Evolutionary conservation across 1,284 basidiomycete genomes (phyloP).

Genomic region (Sutorius eximius): DNA sequence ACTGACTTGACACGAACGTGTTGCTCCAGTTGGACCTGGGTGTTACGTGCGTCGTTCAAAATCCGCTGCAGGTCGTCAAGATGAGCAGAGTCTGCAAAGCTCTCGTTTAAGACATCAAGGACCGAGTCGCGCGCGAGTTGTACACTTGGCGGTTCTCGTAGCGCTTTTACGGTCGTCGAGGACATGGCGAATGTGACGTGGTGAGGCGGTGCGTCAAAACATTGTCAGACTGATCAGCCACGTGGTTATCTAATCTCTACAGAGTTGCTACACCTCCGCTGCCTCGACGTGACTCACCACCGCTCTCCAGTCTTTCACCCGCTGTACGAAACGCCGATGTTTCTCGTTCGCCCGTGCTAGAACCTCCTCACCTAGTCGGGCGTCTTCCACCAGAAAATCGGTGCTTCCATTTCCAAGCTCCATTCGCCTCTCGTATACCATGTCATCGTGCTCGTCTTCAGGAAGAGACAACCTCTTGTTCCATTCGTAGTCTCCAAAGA

Average conservation of each 20-base stretch:
- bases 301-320: slow-evolving; percentile 58
- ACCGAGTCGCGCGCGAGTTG: slow-evolving; percentile 43
- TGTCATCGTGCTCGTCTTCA: slow-evolving; percentile 50
- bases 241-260: slow-evolving; percentile 29
- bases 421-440: slow-evolving; percentile 59
- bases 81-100: slow-evolving; percentile 47
- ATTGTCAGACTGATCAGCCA: slow-evolving; percentile 1
- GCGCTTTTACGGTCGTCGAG: slow-evolving; percentile 47
- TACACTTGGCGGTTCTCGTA: slow-evolving; percentile 49
- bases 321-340: slow-evolving; percentile 41
- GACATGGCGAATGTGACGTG: slow-evolving; percentile 41
- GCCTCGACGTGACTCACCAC: slow-evolving; percentile 40
- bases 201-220: background rate
- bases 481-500: slow-evolving; percentile 81
- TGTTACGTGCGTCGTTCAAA: slow-evolving; percentile 38
- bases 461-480: slow-evolving; percentile 51
- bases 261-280: background rate
- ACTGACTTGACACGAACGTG: slow-evolving; percentile 41
- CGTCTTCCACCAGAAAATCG: slow-evolving; percentile 60
- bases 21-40: slow-evolving; percentile 40
- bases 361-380: slow-evolving; percentile 13
- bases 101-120: slow-evolving; percentile 46
- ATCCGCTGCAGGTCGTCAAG: slow-evolving; percentile 46
- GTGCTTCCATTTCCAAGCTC: slow-evolving; percentile 45
- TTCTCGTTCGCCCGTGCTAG: slow-evolving; percentile 32